These are phyloP conservation scores for Sporothrix sp. DNA, from an alignment of 2,329 filamentous ascomycete genomes.

Conservation along the genomic window DNA sequence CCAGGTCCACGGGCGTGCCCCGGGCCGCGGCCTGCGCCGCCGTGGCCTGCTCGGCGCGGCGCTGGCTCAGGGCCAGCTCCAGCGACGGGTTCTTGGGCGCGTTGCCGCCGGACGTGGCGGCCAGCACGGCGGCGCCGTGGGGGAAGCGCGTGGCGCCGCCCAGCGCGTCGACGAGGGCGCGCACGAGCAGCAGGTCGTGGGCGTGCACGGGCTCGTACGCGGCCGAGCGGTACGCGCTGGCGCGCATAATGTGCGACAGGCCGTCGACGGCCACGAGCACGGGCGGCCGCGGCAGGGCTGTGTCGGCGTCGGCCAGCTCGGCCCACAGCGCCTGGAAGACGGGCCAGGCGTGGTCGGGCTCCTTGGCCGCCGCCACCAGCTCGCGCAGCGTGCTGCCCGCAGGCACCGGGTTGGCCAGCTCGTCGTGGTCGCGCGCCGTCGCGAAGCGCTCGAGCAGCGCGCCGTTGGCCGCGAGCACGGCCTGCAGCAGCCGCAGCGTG, in stretches of 20 bases:
- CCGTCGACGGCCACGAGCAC: conserved; percentile 72
- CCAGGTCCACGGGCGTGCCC: too few species aligned
- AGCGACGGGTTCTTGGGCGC: conserved; percentile 53
- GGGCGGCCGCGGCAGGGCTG: conserved; percentile 34
- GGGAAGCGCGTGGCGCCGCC: conserved; percentile 45
- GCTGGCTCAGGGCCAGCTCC: conserved; percentile 54
- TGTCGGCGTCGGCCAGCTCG: conserved; percentile 46
- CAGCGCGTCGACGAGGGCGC: conserved; percentile 65
- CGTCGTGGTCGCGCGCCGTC: conserved; percentile 33
- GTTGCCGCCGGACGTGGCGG: conserved; percentile 65
- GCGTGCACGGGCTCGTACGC: conserved; percentile 69
- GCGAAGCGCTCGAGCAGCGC: conserved; percentile 46
- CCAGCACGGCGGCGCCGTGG: conserved; percentile 74
- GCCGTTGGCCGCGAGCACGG: conserved; percentile 63
- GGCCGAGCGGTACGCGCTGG: conserved; percentile 64
- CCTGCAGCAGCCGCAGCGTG: conserved; percentile 61
- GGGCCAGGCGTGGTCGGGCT: conserved; percentile 68
- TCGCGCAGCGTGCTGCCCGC: conserved; percentile 55
- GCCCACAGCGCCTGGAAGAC: conserved; percentile 73
- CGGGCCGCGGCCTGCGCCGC: neutral
- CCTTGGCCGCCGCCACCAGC: conserved; percentile 60
- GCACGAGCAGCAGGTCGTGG: conserved; percentile 69
- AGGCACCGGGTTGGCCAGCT: conserved; percentile 50
- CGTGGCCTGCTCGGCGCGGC: conserved; percentile 33
- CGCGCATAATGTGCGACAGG: conserved; percentile 69